Conservation (phyloP, 306 rosid genomes). For the Dalbergia cochinchinensis region DNA sequence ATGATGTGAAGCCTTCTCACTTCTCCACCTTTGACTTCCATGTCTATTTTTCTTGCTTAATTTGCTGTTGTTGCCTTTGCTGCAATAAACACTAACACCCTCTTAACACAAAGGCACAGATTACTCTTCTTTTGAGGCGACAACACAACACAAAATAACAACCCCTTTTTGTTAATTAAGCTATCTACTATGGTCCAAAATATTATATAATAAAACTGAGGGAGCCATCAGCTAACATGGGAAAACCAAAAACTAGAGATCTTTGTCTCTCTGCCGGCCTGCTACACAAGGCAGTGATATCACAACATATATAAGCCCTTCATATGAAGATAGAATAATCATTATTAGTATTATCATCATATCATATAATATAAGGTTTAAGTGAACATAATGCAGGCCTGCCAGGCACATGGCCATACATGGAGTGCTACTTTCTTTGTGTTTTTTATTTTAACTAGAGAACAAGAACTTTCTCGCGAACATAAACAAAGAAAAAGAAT, state of each 20-base stretch:
- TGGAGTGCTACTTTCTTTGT: conserved; percentile 1
- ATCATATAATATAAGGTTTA: conserved; percentile 39
- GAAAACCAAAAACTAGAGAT: conserved; percentile 52
- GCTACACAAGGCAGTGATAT: conserved; percentile 44
- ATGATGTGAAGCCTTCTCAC: conserved; percentile 76
- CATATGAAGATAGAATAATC: conserved; percentile 37
- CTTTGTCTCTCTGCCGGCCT: conserved; percentile 79
- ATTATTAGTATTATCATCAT: not conserved
- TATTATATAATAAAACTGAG: conserved; percentile 42
- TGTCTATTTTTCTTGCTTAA: conserved; percentile 36
- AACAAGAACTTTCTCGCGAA: conserved; percentile 46
- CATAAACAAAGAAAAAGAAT: conserved; percentile 36
- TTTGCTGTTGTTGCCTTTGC: conserved; percentile 27
- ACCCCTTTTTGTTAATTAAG: conserved; percentile 39
- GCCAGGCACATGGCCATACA: conserved; percentile 44
- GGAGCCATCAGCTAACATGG: conserved; percentile 37
- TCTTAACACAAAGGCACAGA: conserved; percentile 20
- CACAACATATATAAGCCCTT: conserved; percentile 39
- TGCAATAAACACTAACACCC: conserved; percentile 42
- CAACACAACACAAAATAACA: conserved; percentile 14
- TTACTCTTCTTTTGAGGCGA: conserved; percentile 54
- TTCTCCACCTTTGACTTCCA: conserved; percentile 71
- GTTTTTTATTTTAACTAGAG: conserved; percentile 29
- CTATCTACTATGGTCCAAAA: conserved; percentile 43
- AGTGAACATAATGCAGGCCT: conserved; percentile 53